Base-by-base conservation (phyloP, 2,329 filamentous ascomycete species). In the Diplodia mutila region DNA sequence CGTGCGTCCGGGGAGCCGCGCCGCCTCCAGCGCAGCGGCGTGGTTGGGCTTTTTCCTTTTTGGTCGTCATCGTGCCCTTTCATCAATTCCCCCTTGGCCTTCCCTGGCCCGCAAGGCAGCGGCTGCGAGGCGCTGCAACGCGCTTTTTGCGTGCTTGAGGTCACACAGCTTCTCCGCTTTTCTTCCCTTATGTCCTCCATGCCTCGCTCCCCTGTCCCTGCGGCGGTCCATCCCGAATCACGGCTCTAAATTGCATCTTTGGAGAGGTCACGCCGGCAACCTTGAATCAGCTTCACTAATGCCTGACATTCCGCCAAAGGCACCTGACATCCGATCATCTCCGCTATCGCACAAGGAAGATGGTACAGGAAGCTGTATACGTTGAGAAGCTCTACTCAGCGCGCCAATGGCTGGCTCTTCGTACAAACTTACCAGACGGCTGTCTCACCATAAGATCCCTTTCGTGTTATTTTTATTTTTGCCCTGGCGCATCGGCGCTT, bases 201-300 rank as follows among this genome's bases (percentile, higher is more conserved):
- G 34, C 34, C 59, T 32, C 18, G n/a, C 42, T 51, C 27, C 59
- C 59, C 46, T 63, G 59, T 63, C 59, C 59, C 59, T 63, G 46
- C 59, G 49, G 59, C 59, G 59, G 59, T 63, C 59, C 59, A 63
- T 63, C 59, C 59, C 46, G 59, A 63, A 51, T 63, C 32, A 63
- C 42, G 46, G 27, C 34, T 63, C 34, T 63, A 25, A 23, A 3
- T 63, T 48, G 42, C 46, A 51, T 25, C 21, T 2, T n/a, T 61
- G 9, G 46, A 25, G 59, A 51, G 27, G 12, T 25, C 39, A 27
- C 42, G 9, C 46, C 46, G 29, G n/a, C 16, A 27, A 25, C 25
- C 23, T 48, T 18, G 23, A 48, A 21, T 42, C 29, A 11, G n/a
- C 29, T 8, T 63, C 59, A 63, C 48, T n/a, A 49, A 39, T 29